Evolutionary conservation across 495 filamentous ascomycete genomes (phyloP).

Genomic region (Penicilliopsis zonata): DNA sequence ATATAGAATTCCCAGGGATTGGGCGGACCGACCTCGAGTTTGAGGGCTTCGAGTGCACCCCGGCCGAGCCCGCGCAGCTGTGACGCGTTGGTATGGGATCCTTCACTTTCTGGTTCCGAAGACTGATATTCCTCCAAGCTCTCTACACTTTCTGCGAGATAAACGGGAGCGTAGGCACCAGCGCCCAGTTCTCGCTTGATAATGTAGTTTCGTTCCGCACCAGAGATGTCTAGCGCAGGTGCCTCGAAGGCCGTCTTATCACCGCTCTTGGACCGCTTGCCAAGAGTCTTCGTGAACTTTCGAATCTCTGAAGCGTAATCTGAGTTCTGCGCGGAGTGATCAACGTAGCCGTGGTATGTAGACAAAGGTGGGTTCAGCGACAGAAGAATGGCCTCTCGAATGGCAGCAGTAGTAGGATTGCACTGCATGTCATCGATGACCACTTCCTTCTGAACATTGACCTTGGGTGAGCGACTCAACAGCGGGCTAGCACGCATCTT

Average conservation of each 20-base stretch:
- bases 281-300: conserved; percentile 58
- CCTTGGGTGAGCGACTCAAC: conserved; percentile 10
- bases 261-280: conserved; percentile 47
- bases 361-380: conserved; percentile 57
- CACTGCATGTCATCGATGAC: conserved; percentile 74
- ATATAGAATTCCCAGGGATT: conserved; percentile 95
- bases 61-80: conserved; percentile 16
- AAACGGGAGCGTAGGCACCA: conserved; percentile 90
- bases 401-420: conserved; percentile 69
- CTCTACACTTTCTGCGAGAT: conserved; percentile 66
- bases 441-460: conserved; percentile 29
- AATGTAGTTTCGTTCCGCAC: conserved; percentile 48
- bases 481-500: conserved; percentile 18
- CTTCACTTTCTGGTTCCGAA: conserved; percentile 36
- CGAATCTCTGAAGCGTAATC: conserved; percentile 61
- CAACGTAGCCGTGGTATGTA: conserved; percentile 66
- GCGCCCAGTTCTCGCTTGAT: conserved; percentile 82
- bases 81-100: conserved; percentile 11
- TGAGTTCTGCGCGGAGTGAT: conserved; percentile 44
- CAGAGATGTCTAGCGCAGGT: conserved; percentile 57
- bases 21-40: conserved; percentile 77
- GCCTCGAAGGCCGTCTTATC: conserved; percentile 40
- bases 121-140: conserved; percentile 23
- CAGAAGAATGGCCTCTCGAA: conserved; percentile 62
- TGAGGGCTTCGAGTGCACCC: conserved; percentile 65